Percentiles rank a stretch among this genome's conserved stretches.
Evolutionary conservation across 2,329 filamentous ascomycete species (phyloP).

Genomic region (Sporothrix curviconia): DNA sequence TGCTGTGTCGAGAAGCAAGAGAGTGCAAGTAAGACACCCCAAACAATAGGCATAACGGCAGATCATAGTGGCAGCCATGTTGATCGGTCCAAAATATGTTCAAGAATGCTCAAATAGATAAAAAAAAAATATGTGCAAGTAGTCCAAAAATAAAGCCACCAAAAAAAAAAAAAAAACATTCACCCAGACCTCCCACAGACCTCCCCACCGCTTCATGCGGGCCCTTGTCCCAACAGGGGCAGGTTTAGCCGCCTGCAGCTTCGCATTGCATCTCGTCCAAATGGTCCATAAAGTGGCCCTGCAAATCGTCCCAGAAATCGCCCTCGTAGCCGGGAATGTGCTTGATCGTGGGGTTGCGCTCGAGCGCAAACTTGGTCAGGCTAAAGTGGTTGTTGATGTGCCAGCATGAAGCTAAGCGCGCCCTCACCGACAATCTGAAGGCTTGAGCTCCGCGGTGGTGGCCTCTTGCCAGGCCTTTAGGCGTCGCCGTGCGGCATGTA

Average conservation of each 20-base stretch:
- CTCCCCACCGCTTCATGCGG: neutral
- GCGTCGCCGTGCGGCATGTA: slow-evolving; percentile 32
- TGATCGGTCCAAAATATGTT: neutral
- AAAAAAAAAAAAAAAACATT: neutral
- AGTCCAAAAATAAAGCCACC: neutral
- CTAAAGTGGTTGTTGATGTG: slow-evolving; percentile 14
- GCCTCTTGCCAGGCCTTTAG: slow-evolving; percentile 24
- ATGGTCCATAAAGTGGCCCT: slow-evolving; percentile 14
- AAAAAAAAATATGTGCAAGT: neutral
- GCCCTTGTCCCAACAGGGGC: neutral
- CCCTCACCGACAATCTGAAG: slow-evolving; percentile 7
- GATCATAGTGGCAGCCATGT: no score
- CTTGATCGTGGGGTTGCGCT: slow-evolving; percentile 1
- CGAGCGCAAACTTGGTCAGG: slow-evolving; percentile 11
- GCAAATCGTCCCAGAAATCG: slow-evolving; percentile 10
- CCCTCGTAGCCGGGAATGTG: slow-evolving; percentile 5
- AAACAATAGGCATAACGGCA: no score
- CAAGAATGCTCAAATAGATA: neutral
- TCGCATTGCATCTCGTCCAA: slow-evolving; percentile 10
- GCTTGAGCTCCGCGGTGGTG: slow-evolving; percentile 16
- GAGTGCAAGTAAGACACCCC: no score
- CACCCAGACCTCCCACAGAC: neutral
- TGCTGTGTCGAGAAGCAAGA: no score
- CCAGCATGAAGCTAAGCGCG: slow-evolving; percentile 17
- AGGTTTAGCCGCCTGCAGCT: neutral